Conservation (phyloP, 2,329 filamentous ascomycete species). For the Elsinoe ampelina region DNA sequence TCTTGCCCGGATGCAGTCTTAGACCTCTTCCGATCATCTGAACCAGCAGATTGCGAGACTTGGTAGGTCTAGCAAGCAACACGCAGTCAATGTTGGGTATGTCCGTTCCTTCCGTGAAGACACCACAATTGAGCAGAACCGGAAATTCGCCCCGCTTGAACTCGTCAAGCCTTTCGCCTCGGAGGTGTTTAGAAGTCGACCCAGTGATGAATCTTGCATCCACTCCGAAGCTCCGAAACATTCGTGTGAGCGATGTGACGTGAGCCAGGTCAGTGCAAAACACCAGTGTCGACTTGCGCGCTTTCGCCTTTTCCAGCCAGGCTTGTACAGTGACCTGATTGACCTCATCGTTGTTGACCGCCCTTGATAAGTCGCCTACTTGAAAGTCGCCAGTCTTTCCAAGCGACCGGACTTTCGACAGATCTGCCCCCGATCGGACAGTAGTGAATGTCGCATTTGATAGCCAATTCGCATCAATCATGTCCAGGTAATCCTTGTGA, state of each 20-base stretch:
- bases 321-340: constrained; percentile 80
- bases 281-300: constrained; percentile 74
- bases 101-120: constrained; percentile 96
- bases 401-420: constrained; percentile 41
- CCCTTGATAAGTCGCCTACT: constrained; percentile 63
- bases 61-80: constrained; percentile 75
- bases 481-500: constrained; percentile 73
- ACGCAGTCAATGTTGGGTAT: constrained; percentile 97
- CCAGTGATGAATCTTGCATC: constrained; percentile 84
- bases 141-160: constrained; percentile 73
- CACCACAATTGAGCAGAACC: constrained; percentile 86
- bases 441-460: constrained; percentile 91
- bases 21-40: constrained; percentile 98
- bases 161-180: constrained; percentile 60
- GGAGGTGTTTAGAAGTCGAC: constrained; percentile 59
- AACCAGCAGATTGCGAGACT: constrained; percentile 83
- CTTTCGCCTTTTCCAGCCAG: constrained; percentile 69
- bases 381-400: constrained; percentile 76
- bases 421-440: constrained; percentile 70
- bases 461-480: constrained; percentile 86
- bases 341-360: constrained; percentile 69
- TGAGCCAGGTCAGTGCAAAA: constrained; percentile 91
- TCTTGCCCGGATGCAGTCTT: constrained; percentile 69
- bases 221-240: constrained; percentile 67
- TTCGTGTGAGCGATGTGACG: constrained; percentile 61